Percentiles rank a stretch among this genome's conserved stretches.
Conservation (phyloP, 83 land plant species). For the Diphasiastrum complanatum region DNA sequence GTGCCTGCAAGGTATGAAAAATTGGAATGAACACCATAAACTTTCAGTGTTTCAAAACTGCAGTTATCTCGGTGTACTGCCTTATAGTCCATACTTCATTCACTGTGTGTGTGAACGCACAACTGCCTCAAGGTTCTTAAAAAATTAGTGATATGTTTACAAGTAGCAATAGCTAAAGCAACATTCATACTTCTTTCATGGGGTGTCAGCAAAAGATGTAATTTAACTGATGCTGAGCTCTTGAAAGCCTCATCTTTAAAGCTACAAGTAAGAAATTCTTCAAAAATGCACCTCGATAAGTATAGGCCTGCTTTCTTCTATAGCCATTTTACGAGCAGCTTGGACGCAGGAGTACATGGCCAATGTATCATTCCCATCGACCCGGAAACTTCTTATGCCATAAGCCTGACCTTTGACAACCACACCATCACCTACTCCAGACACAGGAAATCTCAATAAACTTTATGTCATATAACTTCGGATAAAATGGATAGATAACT, state of each 20-base stretch:
- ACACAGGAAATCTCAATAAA: no score
- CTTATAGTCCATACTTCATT: not conserved
- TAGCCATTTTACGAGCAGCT: conserved; percentile 70
- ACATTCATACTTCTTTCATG: no score
- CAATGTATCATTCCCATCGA: conserved; percentile 95
- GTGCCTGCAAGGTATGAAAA: conserved; percentile 60
- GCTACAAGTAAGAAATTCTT: not conserved
- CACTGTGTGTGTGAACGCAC: not conserved
- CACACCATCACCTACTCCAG: conserved; percentile 85
- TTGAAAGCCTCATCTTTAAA: no score
- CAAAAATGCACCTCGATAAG: conserved; percentile 60
- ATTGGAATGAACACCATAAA: no score
- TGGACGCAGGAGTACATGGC: conserved; percentile 65
- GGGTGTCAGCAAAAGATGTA: no score
- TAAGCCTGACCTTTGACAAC: conserved; percentile 76
- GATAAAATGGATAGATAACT: no score
- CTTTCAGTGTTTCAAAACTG: no score
- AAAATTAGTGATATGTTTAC: not conserved
- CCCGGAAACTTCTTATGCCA: conserved; percentile 80
- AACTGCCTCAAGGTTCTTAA: not conserved
- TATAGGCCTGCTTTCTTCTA: conserved; percentile 59
- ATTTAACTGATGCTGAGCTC: no score
- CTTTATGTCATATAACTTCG: no score
- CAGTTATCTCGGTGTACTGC: not conserved
- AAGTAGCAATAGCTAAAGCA: no score